A percentile compares a stretch with the other conserved stretches of the same genome.
Evolutionary conservation across 164 flowering plant species (phyloP).

Genomic region (Berberis vulgaris): DNA sequence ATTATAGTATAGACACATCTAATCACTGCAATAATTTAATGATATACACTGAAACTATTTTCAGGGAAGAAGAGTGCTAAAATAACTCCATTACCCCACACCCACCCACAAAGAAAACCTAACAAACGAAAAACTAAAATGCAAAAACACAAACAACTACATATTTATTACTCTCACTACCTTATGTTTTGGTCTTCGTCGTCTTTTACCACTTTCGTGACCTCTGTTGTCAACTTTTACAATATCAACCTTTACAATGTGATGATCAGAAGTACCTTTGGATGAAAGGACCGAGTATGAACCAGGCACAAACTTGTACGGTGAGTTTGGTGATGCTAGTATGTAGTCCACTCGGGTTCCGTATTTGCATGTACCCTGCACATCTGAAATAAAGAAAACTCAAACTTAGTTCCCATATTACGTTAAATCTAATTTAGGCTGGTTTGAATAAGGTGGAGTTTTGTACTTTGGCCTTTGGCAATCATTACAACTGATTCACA

Average conservation of each 20-base stretch:
- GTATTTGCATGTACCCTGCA: conserved; percentile 96
- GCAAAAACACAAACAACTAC: too few relatives aligned
- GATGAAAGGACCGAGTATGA: conserved; percentile 90
- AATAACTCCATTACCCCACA: not conserved
- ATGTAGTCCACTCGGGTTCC: conserved; percentile 94
- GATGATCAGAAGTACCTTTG: conserved; percentile 97
- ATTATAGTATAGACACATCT: too few relatives aligned
- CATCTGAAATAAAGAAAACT: conserved; percentile 38
- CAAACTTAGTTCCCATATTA: not conserved
- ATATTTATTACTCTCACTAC: conserved; percentile 19
- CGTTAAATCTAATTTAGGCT: not conserved
- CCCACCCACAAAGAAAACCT: not conserved
- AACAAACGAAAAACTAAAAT: conserved; percentile 5
- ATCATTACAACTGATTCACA: conserved; percentile 88
- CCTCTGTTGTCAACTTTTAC: conserved; percentile 12
- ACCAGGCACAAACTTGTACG: conserved; percentile 75
- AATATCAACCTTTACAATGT: conserved; percentile 78
- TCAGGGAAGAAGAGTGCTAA: too few relatives aligned
- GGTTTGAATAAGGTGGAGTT: not conserved
- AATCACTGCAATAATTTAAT: too few relatives aligned
- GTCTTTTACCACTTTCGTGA: conserved; percentile 6
- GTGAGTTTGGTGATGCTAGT: conserved; percentile 55
- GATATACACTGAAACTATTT: too few relatives aligned
- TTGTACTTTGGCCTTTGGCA: conserved; percentile 92
- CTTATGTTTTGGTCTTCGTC: conserved; percentile 14